These are phyloP conservation scores for Thalassiosira sp. DNA, from an alignment of 352 stramenopile genomes.

Conservation along the genomic window DNA sequence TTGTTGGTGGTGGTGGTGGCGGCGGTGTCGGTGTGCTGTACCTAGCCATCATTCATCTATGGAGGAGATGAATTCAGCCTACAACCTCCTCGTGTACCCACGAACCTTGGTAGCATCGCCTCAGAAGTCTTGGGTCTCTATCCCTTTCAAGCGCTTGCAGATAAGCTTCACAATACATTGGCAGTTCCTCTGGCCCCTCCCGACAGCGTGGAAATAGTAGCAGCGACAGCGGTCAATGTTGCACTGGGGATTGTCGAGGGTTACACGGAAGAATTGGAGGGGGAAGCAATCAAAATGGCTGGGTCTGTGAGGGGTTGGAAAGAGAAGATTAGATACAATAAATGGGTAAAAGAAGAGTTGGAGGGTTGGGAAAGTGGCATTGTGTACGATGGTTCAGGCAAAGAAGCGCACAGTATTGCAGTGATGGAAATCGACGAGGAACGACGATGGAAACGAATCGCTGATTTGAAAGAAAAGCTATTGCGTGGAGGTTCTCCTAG, in stretches of 20 bases:
- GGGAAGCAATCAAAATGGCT: conserved; percentile 36
- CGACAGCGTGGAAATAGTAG: conserved; percentile 20
- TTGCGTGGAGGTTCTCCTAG: not conserved
- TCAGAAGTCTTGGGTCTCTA: conserved; percentile 29
- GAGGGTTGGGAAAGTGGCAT: conserved; percentile 7
- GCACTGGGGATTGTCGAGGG: conserved; percentile 26
- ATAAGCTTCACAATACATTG: conserved; percentile 13
- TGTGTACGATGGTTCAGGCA: not conserved
- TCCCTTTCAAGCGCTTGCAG: conserved; percentile 25
- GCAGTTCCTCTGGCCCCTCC: conserved; percentile 25
- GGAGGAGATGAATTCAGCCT: conserved; percentile 32
- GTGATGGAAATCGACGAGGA: conserved; percentile 15
- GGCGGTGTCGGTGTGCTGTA: not conserved
- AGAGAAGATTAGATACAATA: conserved; percentile 19
- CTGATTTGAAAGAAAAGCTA: conserved; percentile 22
- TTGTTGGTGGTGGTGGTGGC: too few species aligned
- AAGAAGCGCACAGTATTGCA: not conserved
- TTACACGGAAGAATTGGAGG: conserved; percentile 26
- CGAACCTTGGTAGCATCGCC: conserved; percentile 14
- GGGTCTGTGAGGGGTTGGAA: conserved; percentile 20
- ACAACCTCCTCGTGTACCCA: conserved; percentile 17
- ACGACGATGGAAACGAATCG: conserved; percentile 20
- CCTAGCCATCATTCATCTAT: conserved; percentile 36
- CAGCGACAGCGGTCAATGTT: conserved; percentile 23
- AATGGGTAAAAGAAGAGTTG: conserved; percentile 8